Percentiles rank a stretch among this genome's conserved stretches.
These are phyloP conservation scores for Verticillium nubilum DNA, from an alignment of 2,329 filamentous ascomycete genomes.

Conservation along the genomic window DNA sequence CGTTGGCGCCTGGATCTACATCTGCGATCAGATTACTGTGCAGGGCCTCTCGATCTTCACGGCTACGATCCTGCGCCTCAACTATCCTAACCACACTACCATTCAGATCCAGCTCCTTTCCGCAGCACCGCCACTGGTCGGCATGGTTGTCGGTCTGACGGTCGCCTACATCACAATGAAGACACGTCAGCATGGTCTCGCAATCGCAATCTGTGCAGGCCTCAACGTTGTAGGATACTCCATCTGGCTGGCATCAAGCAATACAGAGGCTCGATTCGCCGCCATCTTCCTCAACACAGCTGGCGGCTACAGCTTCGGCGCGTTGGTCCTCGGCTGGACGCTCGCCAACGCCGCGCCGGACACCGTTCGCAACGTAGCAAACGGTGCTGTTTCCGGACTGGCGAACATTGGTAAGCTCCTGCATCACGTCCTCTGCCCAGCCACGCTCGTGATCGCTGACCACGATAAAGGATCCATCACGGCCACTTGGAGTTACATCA, in stretches of 20 bases:
- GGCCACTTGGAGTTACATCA: slow-evolving; percentile 22
- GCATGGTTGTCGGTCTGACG: slow-evolving; percentile 16
- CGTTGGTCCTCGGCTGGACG: slow-evolving; percentile 19
- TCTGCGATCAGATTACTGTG: slow-evolving; percentile 43
- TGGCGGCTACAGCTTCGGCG: slow-evolving; percentile 18
- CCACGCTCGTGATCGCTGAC: no score
- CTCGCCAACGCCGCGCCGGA: slow-evolving; percentile 20
- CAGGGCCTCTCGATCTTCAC: slow-evolving; percentile 62
- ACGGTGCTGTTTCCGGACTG: slow-evolving; percentile 18
- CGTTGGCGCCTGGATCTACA: slow-evolving; percentile 18
- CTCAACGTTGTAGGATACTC: slow-evolving; percentile 18
- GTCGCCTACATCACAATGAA: slow-evolving; percentile 21
- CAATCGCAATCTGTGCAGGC: slow-evolving; percentile 16
- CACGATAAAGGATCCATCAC: slow-evolving; percentile 16
- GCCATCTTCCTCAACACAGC: slow-evolving; percentile 22
- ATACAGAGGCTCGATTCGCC: slow-evolving; percentile 17
- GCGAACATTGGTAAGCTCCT: slow-evolving; percentile 17
- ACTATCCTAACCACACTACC: slow-evolving; percentile 17
- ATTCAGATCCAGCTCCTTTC: slow-evolving; percentile 19
- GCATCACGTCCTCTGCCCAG: neutral
- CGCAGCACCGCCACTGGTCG: slow-evolving; percentile 16
- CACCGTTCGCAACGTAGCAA: slow-evolving; percentile 19
- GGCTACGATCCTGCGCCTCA: slow-evolving; percentile 52
- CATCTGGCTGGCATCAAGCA: slow-evolving; percentile 18
- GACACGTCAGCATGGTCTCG: slow-evolving; percentile 17